Percentiles rank a stretch among this genome's conserved stretches.
phyloP scores from a whole-genome alignment of 2,329 filamentous ascomycete species.

The Teratosphaeria pseudoeucalypti region DNA sequence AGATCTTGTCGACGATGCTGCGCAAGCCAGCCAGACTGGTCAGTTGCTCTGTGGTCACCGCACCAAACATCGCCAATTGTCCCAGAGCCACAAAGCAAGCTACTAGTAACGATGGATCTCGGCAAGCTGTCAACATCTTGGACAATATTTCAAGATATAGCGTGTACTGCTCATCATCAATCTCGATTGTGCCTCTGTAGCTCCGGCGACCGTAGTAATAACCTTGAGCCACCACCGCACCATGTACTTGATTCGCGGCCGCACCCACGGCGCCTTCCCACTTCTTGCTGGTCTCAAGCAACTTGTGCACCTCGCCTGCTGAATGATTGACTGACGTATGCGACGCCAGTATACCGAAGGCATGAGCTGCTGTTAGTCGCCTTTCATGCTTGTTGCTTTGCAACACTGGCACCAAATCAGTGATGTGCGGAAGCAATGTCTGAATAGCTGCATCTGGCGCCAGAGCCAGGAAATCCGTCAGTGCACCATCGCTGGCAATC shows the following conservation, averaged over 20 bases:
- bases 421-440: conserved; percentile 39
- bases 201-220: conserved; percentile 48
- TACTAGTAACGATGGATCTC: conserved; percentile 47
- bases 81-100: conserved; percentile 49
- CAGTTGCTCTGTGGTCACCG: conserved; percentile 37
- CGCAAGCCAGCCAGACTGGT: conserved; percentile 10
- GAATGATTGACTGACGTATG: conserved; percentile 39
- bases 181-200: conserved; percentile 32
- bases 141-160: conserved; percentile 36
- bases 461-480: conserved; percentile 47
- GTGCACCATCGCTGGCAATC: conserved; percentile 25
- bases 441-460: conserved; percentile 44
- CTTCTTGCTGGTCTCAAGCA: conserved; percentile 22
- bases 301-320: conserved; percentile 34
- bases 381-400: conserved; percentile 62
- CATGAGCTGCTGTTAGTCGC: conserved; percentile 56
- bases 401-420: conserved; percentile 49
- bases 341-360: conserved; percentile 66
- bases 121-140: conserved; percentile 43
- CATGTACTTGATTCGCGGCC: conserved; percentile 49
- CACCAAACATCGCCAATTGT: conserved; percentile 50
- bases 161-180: conserved; percentile 11
- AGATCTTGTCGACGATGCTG: conserved; percentile 50
- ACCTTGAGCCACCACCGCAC: conserved; percentile 48
- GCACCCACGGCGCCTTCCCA: conserved; percentile 54